These are phyloP conservation scores for Paramecium caudatum DNA, from an alignment of 73 alveolate species.

Conservation along the genomic window DNA sequence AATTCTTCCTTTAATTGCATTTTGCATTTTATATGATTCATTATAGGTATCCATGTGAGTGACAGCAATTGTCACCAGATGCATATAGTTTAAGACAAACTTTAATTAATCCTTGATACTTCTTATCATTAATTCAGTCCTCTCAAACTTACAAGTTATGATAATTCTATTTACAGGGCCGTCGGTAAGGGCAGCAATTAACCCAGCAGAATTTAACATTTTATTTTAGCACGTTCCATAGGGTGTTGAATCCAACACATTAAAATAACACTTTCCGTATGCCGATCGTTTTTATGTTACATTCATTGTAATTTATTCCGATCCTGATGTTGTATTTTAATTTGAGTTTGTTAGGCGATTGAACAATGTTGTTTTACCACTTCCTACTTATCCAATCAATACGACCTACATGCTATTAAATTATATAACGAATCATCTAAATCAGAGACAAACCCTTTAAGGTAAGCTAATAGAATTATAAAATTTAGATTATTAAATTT, in stretches of 20 bases:
- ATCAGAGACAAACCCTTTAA: no score
- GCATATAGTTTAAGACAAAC: neutral
- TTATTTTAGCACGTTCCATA: neutral
- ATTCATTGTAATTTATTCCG: neutral
- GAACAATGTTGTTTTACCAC: neutral
- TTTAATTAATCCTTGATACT: neutral
- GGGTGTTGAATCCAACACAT: neutral
- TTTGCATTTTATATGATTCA: no score
- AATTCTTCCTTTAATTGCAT: no score
- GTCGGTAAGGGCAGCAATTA: slow-evolving; percentile 4
- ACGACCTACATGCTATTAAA: no score
- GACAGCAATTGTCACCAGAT: neutral
- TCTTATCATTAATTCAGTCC: neutral
- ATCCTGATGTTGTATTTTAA: neutral
- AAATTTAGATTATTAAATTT: no score
- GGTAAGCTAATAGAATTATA: no score
- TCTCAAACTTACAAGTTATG: neutral
- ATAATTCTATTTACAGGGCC: slow-evolving; percentile 33
- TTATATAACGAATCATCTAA: no score
- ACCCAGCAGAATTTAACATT: neutral
- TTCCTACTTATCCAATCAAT: neutral
- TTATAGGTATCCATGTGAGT: slow-evolving; percentile 53
- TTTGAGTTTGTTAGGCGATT: neutral
- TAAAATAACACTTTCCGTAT: neutral
- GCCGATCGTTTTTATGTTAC: neutral